Evolutionary conservation across 2,329 filamentous ascomycete species (phyloP).

Genomic region (Emergomyces africanus): DNA sequence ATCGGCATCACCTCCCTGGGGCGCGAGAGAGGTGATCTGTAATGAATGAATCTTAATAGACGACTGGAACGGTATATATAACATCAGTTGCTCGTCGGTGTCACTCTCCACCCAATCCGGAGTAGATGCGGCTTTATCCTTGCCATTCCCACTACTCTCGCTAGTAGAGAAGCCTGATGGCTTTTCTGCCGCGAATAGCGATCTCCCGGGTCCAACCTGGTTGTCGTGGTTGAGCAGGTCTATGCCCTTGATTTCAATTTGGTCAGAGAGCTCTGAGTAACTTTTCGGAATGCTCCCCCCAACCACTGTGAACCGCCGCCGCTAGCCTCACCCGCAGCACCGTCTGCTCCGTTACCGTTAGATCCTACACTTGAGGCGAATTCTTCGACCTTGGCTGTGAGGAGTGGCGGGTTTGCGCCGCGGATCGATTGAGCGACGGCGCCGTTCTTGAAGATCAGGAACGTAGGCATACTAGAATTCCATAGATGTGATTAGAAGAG

Average conservation of each 20-base stretch:
- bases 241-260: conserved; percentile 65
- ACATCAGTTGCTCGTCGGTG: conserved; percentile 90
- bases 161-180: conserved; percentile 46
- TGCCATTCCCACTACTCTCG: conserved; percentile 25
- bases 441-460: conserved; percentile 71
- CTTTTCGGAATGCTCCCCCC: conserved; percentile 64
- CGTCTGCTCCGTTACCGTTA: conserved; percentile 28
- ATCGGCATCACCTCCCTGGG: conserved; percentile 41
- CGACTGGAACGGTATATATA: conserved; percentile 81
- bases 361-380: conserved; percentile 44
- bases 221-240: conserved; percentile 82
- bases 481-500: background rate
- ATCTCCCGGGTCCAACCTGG: conserved; percentile 57
- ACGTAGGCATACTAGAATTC: conserved; percentile 60
- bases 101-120: conserved; percentile 93
- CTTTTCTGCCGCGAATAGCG: conserved; percentile 57
- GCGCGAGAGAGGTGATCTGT: conserved; percentile 72
- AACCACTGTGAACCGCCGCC: conserved; percentile 47
- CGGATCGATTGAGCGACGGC: conserved; percentile 54
- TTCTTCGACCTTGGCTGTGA: conserved; percentile 59
- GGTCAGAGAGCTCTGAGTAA: conserved; percentile 70
- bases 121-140: conserved; percentile 39
- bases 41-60: conserved; percentile 78
- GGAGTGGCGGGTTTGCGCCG: conserved; percentile 59
- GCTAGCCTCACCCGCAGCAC: conserved; percentile 28